Evolutionary conservation across 495 filamentous ascomycete species (phyloP).

Genomic region (Entonaema liquescens): DNA sequence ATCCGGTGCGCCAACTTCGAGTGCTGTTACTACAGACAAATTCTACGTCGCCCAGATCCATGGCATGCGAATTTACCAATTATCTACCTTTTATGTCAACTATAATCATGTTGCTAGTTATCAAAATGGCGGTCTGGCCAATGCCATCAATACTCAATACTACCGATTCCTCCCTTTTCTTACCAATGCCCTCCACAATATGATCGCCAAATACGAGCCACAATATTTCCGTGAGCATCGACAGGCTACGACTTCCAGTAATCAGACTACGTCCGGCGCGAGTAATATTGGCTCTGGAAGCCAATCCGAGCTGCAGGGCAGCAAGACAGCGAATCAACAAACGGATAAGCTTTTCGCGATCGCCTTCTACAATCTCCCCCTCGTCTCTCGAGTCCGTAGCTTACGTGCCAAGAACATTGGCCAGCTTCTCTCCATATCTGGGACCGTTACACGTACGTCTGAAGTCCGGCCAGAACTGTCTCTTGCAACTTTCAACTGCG

Average conservation of each 20-base stretch:
- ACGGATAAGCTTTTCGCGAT: slow-evolving; percentile 95
- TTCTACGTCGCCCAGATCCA: slow-evolving; percentile 98
- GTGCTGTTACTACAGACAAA: slow-evolving; percentile 79
- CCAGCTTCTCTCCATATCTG: slow-evolving; percentile 90
- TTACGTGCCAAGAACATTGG: slow-evolving; percentile 92
- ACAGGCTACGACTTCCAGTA: slow-evolving; percentile 70
- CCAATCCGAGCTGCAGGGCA: slow-evolving; percentile 68
- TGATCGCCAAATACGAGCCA: slow-evolving; percentile 93
- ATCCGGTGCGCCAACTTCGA: slow-evolving; percentile 78
- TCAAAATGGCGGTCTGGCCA: slow-evolving; percentile 77
- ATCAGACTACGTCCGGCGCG: slow-evolving; percentile 72
- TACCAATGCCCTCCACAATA: slow-evolving; percentile 86
- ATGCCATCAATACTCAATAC: slow-evolving; percentile 86
- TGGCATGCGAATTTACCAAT: slow-evolving; percentile 80
- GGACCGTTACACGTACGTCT: slow-evolving; percentile 94
- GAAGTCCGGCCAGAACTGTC: slow-evolving; percentile 95
- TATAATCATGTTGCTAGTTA: slow-evolving; percentile 82
- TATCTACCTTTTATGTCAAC: slow-evolving; percentile 98
- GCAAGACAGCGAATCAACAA: slow-evolving; percentile 89
- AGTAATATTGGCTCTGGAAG: slow-evolving; percentile 69
- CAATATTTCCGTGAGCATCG: slow-evolving; percentile 92
- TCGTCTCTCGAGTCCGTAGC: slow-evolving; percentile 90
- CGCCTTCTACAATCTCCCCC: slow-evolving; percentile 94
- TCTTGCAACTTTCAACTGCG: slow-evolving; percentile 91
- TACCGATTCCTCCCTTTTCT: slow-evolving; percentile 96